Evolutionary conservation across 2,329 filamentous ascomycete species (phyloP).

Genomic region (Trichoderma koningiopsis): DNA sequence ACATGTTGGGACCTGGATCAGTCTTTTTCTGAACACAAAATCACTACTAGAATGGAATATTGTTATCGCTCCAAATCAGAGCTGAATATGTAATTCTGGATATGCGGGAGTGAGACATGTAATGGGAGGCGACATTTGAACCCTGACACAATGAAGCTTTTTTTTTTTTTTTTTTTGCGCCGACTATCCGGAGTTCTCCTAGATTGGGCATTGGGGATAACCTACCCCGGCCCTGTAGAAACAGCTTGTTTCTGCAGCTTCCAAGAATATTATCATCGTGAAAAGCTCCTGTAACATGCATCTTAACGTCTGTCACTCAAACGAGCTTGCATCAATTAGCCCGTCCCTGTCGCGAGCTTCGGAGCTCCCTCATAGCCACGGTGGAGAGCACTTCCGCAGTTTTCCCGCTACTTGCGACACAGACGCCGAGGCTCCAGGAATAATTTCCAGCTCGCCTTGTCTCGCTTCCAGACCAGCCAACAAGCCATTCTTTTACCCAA

Average conservation of each 20-base stretch:
- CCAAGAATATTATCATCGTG: not conserved
- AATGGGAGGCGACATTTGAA: not conserved
- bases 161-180: not conserved
- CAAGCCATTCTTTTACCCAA: not conserved
- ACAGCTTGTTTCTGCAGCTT: not conserved
- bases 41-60: not conserved
- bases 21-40: not conserved
- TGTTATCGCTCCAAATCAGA: not conserved
- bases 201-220: not conserved
- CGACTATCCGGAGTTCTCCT: not conserved
- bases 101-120: not conserved
- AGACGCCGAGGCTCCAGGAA: not conserved
- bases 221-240: no score
- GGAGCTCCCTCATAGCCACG: not conserved
- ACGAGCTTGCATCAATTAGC: not conserved
- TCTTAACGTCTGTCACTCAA: not conserved
- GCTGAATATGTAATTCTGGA: not conserved
- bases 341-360: not conserved
- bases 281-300: not conserved
- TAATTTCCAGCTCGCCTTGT: not conserved
- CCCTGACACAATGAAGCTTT: not conserved
- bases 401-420: slow-evolving; percentile 7
- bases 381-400: not conserved
- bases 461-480: not conserved
- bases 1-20: not conserved